Evolutionary conservation across 805 yeast genomes (phyloP).

Genomic region (Kuraishia molischiana): DNA sequence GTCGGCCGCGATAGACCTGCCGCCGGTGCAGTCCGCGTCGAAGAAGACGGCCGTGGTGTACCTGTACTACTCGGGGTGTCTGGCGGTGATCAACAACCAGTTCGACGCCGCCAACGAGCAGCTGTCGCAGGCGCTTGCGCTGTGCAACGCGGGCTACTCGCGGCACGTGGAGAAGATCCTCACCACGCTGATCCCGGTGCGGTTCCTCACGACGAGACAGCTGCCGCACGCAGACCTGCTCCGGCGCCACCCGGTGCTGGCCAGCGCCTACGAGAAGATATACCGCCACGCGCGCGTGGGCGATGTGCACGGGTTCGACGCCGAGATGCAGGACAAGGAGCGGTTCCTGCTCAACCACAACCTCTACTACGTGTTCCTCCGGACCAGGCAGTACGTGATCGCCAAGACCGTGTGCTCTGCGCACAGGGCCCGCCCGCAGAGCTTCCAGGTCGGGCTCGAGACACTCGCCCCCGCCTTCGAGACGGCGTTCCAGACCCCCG

Average conservation of each 20-base stretch:
- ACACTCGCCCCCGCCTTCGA: conserved; percentile 35
- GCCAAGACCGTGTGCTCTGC: conserved; percentile 24
- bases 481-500: conserved; percentile 16
- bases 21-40: conserved; percentile 32
- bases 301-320: conserved; percentile 41
- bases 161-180: conserved; percentile 38
- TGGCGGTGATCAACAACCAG: conserved; percentile 58
- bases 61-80: conserved; percentile 59
- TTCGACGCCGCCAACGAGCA: conserved; percentile 39
- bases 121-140: conserved; percentile 38
- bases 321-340: conserved; percentile 33
- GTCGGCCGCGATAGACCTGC: conserved; percentile 44
- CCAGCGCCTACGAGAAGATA: conserved; percentile 32
- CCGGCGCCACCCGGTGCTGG: conserved; percentile 29
- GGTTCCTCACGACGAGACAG: conserved; percentile 34
- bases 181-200: conserved; percentile 54
- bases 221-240: conserved; percentile 36
- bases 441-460: conserved; percentile 24
- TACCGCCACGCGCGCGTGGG: conserved; percentile 43
- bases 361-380: conserved; percentile 49
- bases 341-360: conserved; percentile 43
- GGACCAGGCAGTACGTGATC: conserved; percentile 39
- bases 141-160: conserved; percentile 17
- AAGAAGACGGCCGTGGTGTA: conserved; percentile 48
- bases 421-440: conserved; percentile 12